phyloP scores from a whole-genome alignment of 257 asterid genomes.

The Solanum chilense region DNA sequence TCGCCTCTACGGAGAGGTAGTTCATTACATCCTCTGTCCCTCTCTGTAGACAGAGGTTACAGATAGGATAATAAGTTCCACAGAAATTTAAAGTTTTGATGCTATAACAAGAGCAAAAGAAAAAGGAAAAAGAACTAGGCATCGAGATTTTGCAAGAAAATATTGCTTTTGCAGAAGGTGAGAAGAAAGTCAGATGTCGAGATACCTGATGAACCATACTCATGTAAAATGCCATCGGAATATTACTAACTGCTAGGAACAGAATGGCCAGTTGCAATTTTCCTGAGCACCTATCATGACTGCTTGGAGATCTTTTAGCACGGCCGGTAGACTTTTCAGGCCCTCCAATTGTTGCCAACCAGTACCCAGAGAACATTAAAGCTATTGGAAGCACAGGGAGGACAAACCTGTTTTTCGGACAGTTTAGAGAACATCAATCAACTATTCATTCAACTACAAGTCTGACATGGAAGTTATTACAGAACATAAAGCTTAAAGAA shows the following conservation, averaged over 20 bases:
- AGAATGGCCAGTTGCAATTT: slow-evolving; percentile 35
- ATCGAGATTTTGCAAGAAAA: neutral
- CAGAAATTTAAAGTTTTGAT: neutral
- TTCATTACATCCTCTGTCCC: slow-evolving; percentile 92
- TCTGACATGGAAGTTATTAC: neutral
- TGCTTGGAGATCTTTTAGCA: slow-evolving; percentile 15
- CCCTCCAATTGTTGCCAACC: slow-evolving; percentile 41
- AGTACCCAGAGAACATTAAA: slow-evolving; percentile 70
- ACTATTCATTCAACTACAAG: neutral
- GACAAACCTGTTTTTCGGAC: slow-evolving; percentile 68
- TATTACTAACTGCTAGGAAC: slow-evolving; percentile 63
- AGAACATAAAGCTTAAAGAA: neutral
- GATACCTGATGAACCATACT: slow-evolving; percentile 91
- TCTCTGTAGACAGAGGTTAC: slow-evolving; percentile 34
- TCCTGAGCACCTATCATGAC: slow-evolving; percentile 5
- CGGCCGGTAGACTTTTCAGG: slow-evolving; percentile 12
- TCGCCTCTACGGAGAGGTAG: slow-evolving; percentile 63
- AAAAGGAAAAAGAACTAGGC: neutral
- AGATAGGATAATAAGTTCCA: neutral
- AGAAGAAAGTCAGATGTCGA: neutral
- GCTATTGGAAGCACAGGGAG: slow-evolving; percentile 96
- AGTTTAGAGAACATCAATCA: slow-evolving; percentile 32
- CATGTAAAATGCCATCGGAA: slow-evolving; percentile 94
- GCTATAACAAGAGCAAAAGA: neutral
- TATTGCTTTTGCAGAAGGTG: neutral